phyloP scores from a whole-genome alignment of 768 basidiomycete genomes.

The Lentinula guzmanii region DNA sequence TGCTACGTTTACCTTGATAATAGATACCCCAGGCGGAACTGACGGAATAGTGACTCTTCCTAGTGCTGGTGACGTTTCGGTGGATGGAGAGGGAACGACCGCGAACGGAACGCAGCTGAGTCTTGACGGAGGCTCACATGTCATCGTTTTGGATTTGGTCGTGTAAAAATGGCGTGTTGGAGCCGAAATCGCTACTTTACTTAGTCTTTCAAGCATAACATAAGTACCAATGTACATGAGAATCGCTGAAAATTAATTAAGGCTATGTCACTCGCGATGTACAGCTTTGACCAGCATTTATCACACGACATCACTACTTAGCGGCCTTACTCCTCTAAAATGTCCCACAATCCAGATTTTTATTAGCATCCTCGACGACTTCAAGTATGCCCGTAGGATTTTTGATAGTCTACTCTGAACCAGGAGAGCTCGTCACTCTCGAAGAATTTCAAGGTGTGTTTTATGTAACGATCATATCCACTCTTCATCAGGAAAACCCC shows the following conservation, averaged over 20 bases:
- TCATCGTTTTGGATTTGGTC: background rate
- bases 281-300: too few relatives aligned
- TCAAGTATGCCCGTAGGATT: slow-evolving; percentile 33
- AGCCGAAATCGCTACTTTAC: too few relatives aligned
- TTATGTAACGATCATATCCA: background rate
- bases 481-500: too few relatives aligned
- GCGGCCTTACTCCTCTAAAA: background rate
- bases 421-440: slow-evolving; percentile 32
- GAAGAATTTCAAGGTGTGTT: slow-evolving; percentile 44
- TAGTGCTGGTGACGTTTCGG: slow-evolving; percentile 15
- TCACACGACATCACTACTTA: too few relatives aligned
- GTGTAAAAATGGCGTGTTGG: background rate
- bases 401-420: slow-evolving; percentile 43
- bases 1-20: slow-evolving; percentile 12
- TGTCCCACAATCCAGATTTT: background rate
- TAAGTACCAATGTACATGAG: too few relatives aligned
- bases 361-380: background rate
- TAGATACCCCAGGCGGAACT: slow-evolving; percentile 22
- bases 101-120: background rate
- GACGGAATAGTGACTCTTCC: slow-evolving; percentile 21
- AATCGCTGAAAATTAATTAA: too few relatives aligned
- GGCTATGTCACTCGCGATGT: too few relatives aligned
- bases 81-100: slow-evolving; percentile 7
- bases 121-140: background rate
- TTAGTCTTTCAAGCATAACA: too few relatives aligned